A percentile compares a stretch with the other conserved stretches of the same genome.
Conservation (phyloP, 805 yeast genomes). For the Yueomyces sp. region DNA sequence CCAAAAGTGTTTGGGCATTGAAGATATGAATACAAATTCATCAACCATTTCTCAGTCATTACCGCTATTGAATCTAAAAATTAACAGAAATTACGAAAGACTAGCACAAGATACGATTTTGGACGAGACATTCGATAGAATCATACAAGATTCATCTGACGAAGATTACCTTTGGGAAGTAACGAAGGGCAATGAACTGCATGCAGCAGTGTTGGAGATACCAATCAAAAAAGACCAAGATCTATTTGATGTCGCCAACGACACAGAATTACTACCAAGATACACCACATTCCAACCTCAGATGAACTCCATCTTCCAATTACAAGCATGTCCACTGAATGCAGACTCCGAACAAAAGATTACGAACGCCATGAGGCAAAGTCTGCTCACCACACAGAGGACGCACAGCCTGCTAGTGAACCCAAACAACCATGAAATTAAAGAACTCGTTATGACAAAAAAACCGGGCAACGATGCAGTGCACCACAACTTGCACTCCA, state of each 20-base stretch:
- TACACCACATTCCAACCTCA: conserved; percentile 17
- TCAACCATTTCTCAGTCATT: not conserved
- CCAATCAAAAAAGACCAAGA: not conserved
- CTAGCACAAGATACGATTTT: conserved; percentile 16
- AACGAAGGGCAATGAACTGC: conserved; percentile 8
- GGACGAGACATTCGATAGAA: conserved; percentile 16
- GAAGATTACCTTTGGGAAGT: not conserved
- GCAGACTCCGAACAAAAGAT: conserved; percentile 38
- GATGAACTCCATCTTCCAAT: conserved; percentile 24
- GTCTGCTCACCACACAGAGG: conserved; percentile 20
- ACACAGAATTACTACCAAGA: conserved; percentile 14
- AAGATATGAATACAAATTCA: not conserved
- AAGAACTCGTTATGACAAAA: conserved; percentile 20
- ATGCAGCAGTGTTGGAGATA: conserved; percentile 20
- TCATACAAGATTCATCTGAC: conserved; percentile 3
- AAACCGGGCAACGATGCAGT: conserved; percentile 1
- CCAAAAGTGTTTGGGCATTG: not conserved
- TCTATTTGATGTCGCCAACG: conserved; percentile 3
- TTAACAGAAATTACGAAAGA: conserved; percentile 17
- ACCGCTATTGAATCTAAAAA: conserved; percentile 6
- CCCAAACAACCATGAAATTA: conserved; percentile 26
- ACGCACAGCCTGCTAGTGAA: conserved; percentile 23
- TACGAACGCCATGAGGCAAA: conserved; percentile 38
- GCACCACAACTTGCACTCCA: not conserved
- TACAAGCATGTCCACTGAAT: conserved; percentile 41